phyloP scores from a whole-genome alignment of 163 green algal genomes.

The Chlamydomonas reinhardtii region DNA sequence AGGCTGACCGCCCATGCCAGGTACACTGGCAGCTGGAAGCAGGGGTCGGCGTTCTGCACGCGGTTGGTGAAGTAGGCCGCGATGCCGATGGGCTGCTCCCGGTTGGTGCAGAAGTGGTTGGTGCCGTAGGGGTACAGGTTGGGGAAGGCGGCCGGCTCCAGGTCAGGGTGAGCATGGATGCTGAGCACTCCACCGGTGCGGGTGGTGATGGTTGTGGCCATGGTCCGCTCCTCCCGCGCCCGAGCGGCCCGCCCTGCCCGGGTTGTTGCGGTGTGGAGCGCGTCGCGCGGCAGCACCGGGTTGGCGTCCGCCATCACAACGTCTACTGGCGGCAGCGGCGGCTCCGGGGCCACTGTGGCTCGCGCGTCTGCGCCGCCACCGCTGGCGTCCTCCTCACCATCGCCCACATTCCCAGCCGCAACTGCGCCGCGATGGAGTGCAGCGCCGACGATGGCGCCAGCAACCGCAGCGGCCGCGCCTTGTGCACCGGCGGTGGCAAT shows the following conservation, averaged over 20 bases:
- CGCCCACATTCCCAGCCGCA: too few relatives aligned
- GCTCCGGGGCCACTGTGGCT: background rate
- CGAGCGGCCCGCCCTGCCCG: background rate
- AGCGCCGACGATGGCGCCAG: too few relatives aligned
- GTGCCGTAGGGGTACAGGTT: background rate
- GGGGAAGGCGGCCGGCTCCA: background rate
- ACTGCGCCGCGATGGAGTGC: too few relatives aligned
- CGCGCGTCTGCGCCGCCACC: too few relatives aligned
- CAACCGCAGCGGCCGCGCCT: too few relatives aligned
- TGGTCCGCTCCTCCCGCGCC: background rate
- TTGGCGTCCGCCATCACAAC: background rate
- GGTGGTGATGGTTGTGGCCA: background rate
- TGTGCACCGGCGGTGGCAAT: too few relatives aligned
- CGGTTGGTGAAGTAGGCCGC: background rate
- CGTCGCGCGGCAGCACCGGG: background rate
- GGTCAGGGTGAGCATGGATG: background rate
- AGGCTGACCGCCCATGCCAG: conserved; percentile 1
- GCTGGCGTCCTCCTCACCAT: too few relatives aligned
- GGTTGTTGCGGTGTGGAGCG: background rate
- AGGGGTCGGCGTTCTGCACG: background rate
- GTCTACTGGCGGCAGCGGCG: background rate
- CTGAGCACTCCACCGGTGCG: background rate
- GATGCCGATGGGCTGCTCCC: background rate
- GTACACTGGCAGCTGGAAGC: background rate
- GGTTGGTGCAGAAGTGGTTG: background rate